Evolutionary conservation across 345 rosid species (phyloP).

Genomic region (Citrus glauca): DNA sequence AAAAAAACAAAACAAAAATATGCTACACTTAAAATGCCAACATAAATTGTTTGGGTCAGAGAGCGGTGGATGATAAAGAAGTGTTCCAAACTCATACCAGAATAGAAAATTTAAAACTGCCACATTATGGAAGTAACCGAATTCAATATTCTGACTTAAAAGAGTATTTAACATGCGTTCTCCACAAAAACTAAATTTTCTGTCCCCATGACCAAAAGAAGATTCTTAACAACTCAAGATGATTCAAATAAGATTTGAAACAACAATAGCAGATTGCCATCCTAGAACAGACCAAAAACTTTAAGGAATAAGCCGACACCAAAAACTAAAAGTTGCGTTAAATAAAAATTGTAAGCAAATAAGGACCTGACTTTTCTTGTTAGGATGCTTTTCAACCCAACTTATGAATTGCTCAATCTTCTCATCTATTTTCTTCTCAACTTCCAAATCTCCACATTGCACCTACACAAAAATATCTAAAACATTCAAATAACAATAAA

Average conservation of each 20-base stretch:
- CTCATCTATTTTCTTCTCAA: slow-evolving; percentile 93
- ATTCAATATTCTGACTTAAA: not conserved
- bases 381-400: slow-evolving; percentile 94
- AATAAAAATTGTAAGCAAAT: not conserved
- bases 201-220: not conserved
- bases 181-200: not conserved
- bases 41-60: not conserved
- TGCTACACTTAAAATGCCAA: not conserved
- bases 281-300: not conserved
- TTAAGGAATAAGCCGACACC: not conserved
- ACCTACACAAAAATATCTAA: slow-evolving; percentile 32
- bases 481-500: not conserved
- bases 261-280: not conserved
- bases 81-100: not conserved
- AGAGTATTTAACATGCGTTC: not conserved
- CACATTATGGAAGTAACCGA: not conserved
- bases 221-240: not conserved
- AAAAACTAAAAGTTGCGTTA: not conserved
- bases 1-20: not conserved
- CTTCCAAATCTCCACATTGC: slow-evolving; percentile 81
- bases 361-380: slow-evolving; percentile 89
- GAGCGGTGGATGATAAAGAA: not conserved
- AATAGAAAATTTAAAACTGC: not conserved
- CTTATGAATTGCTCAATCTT: slow-evolving; percentile 82
- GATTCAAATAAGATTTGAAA: not conserved